Evolutionary conservation across 139 green algal genomes (phyloP).

Genomic region (Closterium sp.): DNA sequence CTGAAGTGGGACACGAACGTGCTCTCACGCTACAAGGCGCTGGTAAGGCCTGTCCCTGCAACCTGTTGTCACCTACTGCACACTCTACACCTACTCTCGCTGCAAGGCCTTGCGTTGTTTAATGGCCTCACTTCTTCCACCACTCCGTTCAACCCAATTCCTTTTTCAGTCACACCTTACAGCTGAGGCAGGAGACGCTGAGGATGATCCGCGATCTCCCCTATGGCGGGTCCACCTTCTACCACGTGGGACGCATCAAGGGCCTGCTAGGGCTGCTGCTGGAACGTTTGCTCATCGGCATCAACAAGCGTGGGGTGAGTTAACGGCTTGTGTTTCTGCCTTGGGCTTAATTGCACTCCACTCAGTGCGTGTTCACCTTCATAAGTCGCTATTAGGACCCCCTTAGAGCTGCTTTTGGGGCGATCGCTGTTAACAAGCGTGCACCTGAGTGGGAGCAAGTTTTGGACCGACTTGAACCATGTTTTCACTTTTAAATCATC

Average conservation of each 20-base stretch:
- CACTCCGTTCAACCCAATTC: not conserved
- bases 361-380: not conserved
- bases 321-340: not conserved
- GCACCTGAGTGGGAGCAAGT: too few species aligned
- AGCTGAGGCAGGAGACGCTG: conserved; percentile 87
- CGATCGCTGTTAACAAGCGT: too few species aligned
- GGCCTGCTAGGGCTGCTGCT: conserved; percentile 95
- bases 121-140: not conserved
- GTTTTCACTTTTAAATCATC: too few species aligned
- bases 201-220: conserved; percentile 89
- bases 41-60: not conserved
- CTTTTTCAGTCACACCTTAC: conserved; percentile 61
- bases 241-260: conserved; percentile 78
- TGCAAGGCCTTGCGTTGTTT: not conserved
- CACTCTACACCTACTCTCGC: not conserved
- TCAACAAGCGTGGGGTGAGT: conserved; percentile 88
- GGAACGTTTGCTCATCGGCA: conserved; percentile 87
- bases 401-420: not conserved
- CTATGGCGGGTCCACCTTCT: conserved; percentile 83
- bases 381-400: not conserved
- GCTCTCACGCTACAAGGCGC: conserved; percentile 68
- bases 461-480: too few species aligned
- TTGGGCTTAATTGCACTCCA: not conserved
- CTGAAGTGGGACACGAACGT: conserved; percentile 82
- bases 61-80: not conserved